Conservation (phyloP, 1,139 yeast genomes). For the Blastobotrys buckinghamii region DNA sequence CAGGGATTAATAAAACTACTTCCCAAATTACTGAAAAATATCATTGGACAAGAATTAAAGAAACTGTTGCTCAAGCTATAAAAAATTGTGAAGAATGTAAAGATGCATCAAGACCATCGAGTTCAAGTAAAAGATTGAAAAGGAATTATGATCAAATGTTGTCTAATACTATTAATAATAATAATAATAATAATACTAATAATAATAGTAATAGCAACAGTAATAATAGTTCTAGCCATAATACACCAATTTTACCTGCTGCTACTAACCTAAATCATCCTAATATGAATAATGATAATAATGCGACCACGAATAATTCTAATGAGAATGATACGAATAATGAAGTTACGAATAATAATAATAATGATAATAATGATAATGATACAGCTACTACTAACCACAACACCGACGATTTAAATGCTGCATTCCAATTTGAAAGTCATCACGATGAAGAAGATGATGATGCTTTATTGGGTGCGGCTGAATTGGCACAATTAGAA, state of each 20-base stretch:
- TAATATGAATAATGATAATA: conserved; percentile 3
- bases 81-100: conserved; percentile 73
- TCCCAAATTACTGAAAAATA: conserved; percentile 69
- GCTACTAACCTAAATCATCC: conserved; percentile 15
- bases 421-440: background rate
- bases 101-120: conserved; percentile 33
- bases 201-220: conserved; percentile 13
- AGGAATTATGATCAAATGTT: conserved; percentile 1
- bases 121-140: conserved; percentile 18
- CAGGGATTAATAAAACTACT: conserved; percentile 90
- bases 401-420: background rate
- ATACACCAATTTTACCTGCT: too few species aligned
- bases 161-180: background rate
- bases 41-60: conserved; percentile 90
- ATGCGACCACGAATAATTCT: conserved; percentile 6
- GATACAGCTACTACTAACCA: background rate
- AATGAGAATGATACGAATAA: background rate
- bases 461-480: background rate
- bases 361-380: background rate
- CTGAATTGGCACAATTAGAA: background rate
- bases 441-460: background rate
- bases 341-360: background rate
- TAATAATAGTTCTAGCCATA: conserved; percentile 9
- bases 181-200: background rate
- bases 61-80: conserved; percentile 76